These are phyloP conservation scores for Fusarium verrucosum DNA, from an alignment of 2,329 filamentous ascomycete genomes.

Conservation along the genomic window DNA sequence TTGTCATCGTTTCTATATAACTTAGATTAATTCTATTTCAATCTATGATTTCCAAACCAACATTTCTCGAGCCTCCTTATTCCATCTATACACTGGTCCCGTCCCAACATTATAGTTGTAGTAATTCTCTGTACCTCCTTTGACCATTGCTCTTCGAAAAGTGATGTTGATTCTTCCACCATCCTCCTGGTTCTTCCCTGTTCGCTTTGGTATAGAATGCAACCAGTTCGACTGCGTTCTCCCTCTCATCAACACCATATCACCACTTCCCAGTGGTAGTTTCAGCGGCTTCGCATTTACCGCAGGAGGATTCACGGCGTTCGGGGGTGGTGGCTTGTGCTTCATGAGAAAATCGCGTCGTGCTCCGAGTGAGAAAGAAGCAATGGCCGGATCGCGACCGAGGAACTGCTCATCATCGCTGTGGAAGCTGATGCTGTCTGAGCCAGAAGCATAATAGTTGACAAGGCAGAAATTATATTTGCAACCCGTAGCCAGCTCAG, in stretches of 20 bases:
- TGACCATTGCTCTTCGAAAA: slow-evolving; percentile 75
- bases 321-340: slow-evolving; percentile 69
- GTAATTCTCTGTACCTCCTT: slow-evolving; percentile 81
- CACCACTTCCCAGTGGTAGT: slow-evolving; percentile 69
- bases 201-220: slow-evolving; percentile 80
- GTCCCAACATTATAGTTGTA: slow-evolving; percentile 83
- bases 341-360: slow-evolving; percentile 81
- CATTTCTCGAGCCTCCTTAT: slow-evolving; percentile 63
- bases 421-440: slow-evolving; percentile 82
- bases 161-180: slow-evolving; percentile 80
- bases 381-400: slow-evolving; percentile 74
- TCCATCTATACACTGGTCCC: slow-evolving; percentile 75
- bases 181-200: slow-evolving; percentile 68
- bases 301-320: slow-evolving; percentile 43
- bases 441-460: slow-evolving; percentile 82
- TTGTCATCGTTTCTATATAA: slow-evolving; percentile 4
- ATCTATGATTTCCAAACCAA: slow-evolving; percentile 49
- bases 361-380: slow-evolving; percentile 77
- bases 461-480: slow-evolving; percentile 82
- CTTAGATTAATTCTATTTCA: slow-evolving; percentile 29
- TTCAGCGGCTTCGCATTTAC: slow-evolving; percentile 55
- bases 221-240: slow-evolving; percentile 80
- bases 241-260: slow-evolving; percentile 83
- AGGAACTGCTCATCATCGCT: slow-evolving; percentile 84
- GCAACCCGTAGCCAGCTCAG: slow-evolving; percentile 72